Base-by-base conservation (phyloP, 345 rosid species). In the Brassica rapa region DNA sequence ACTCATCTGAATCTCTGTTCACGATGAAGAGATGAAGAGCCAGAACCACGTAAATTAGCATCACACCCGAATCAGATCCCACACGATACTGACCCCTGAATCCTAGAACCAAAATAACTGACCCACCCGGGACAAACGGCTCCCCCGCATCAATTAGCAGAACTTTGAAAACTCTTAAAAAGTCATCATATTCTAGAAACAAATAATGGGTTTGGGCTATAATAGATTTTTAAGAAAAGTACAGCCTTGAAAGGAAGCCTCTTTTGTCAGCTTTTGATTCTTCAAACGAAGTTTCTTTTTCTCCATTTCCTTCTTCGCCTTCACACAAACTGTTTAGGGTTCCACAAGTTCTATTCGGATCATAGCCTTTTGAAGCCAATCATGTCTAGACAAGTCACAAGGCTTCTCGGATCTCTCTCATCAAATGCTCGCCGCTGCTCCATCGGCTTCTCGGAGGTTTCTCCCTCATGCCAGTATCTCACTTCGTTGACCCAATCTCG, bases 401-500 rank as follows among this genome's bases (percentile, higher is more conserved):
- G 73, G 79, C 81, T 82, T 59, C 53, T 82, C 73, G 82, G 82
- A 77, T 77, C 81, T 82, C 68, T 82, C 0, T 75, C 83, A 1
- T 81, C 83, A 0, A 71, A 66, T 32, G 69, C 69, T 76, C 84
- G 84, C 61, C 79, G 74, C 65, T 73, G 70, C 59, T 70, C 80
- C 6, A 75, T n/a, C 55, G 72, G 72, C 46, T 39, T 43, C 66
- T 46, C 71, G 0, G 82, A 80, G 39, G 29, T 55, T 6, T 74
- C 25, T 9, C 80, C 83, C 27, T 80, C 83, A 12, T 75, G 73
- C n/a, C 77, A 80, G 41, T 14, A 68, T 69, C 79, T 74, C 55
- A 70, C 19, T 66, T 76, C 77, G 70, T 72, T 77, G 81, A 77
- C 74, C 66, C 87, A 82, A 70, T 81, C 86, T 12, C 88, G 90